phyloP scores from a whole-genome alignment of 164 flowering plant genomes.

The Chloranthus sessilifolius region DNA sequence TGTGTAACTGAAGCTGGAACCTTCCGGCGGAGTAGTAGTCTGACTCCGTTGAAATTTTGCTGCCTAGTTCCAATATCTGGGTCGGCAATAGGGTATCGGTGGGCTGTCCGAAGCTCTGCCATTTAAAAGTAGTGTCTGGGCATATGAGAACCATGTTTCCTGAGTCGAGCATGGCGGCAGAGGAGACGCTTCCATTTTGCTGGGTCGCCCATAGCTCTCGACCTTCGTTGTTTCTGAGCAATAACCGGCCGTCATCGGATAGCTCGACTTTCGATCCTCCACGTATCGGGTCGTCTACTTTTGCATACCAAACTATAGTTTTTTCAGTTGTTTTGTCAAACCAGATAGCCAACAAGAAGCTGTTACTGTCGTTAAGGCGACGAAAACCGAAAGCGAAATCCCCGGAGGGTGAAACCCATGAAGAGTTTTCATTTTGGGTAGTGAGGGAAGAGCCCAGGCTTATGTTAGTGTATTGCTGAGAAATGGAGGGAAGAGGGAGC shows the following conservation, averaged over 20 bases:
- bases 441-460: constrained; percentile 23
- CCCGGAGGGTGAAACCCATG: constrained; percentile 31
- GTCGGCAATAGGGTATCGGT: constrained; percentile 42
- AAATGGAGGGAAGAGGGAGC: constrained; percentile 1
- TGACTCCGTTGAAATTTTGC: constrained; percentile 12
- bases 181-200: background rate
- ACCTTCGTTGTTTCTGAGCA: constrained; percentile 14
- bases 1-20: constrained; percentile 7
- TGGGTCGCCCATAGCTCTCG: constrained; percentile 5
- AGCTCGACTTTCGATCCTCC: constrained; percentile 27
- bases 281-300: constrained; percentile 7
- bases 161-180: constrained; percentile 9
- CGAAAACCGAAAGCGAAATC: constrained; percentile 36
- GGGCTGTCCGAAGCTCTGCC: constrained; percentile 6
- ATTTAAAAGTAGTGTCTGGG: background rate
- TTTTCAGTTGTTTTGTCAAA: constrained; percentile 28
- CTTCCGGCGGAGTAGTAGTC: constrained; percentile 37
- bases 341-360: constrained; percentile 26
- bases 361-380: background rate
- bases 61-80: constrained; percentile 17
- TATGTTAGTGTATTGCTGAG: constrained; percentile 19
- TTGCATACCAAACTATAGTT: constrained; percentile 36
- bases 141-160: constrained; percentile 2
- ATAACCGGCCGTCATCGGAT: constrained; percentile 16
- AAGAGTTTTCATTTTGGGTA: constrained; percentile 7